phyloP scores from a whole-genome alignment of 2,329 filamentous ascomycete genomes.

The Cordyceps cicadae region DNA sequence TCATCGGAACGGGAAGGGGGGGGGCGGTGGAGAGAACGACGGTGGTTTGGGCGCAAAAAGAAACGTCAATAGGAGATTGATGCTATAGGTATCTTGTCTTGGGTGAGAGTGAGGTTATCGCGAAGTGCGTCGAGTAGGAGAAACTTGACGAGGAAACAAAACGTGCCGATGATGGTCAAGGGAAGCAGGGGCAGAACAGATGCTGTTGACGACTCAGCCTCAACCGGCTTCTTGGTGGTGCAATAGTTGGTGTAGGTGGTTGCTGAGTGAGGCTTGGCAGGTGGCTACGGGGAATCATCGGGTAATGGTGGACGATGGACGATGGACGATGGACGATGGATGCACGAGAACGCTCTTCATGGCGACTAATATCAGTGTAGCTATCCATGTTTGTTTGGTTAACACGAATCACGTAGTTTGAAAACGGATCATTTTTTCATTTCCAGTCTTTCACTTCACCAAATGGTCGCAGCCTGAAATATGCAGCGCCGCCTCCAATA shows the following conservation, averaged over 20 bases:
- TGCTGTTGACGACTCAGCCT: slow-evolving; percentile 11
- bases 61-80: not conserved
- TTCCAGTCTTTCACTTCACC: not conserved
- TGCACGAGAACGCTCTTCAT: not conserved
- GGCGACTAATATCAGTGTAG: no score
- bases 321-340: not conserved
- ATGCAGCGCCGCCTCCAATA: not conserved
- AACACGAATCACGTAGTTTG: not conserved
- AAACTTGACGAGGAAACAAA: not conserved
- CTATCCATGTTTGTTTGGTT: not conserved
- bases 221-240: not conserved
- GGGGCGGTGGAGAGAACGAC: not conserved
- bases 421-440: not conserved
- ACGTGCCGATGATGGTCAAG: not conserved
- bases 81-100: not conserved
- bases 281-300: slow-evolving; percentile 11
- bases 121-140: not conserved
- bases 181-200: not conserved
- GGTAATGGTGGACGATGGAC: not conserved
- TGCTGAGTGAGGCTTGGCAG: not conserved
- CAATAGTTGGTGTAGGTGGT: no score
- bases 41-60: not conserved
- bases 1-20: not conserved
- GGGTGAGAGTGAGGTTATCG: not conserved
- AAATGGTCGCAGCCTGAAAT: not conserved